phyloP scores from a whole-genome alignment of 768 basidiomycete genomes.

The Russula sp. region DNA sequence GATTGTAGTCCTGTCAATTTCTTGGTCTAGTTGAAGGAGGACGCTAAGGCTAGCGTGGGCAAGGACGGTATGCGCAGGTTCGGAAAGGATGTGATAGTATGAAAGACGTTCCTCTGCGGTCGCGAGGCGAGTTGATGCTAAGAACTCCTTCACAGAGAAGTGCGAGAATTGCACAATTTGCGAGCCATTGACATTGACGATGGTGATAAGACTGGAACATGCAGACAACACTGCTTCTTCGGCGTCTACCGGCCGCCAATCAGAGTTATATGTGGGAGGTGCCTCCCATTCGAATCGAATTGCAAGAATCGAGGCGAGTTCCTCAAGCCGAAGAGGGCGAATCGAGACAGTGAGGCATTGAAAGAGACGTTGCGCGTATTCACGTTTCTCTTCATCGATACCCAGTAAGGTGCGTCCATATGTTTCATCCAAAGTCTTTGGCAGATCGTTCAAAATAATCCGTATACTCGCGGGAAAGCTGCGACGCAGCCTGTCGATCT shows the following conservation, averaged over 20 bases:
- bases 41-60: neutral
- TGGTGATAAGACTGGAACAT: neutral
- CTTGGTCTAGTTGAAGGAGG: conserved; percentile 2
- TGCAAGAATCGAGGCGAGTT: conserved; percentile 7
- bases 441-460: neutral
- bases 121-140: conserved; percentile 1
- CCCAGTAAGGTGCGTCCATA: neutral
- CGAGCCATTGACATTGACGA: neutral
- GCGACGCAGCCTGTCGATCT: neutral
- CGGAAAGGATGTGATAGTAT: neutral
- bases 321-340: neutral
- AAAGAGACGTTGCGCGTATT: neutral
- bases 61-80: neutral
- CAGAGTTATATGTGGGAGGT: neutral
- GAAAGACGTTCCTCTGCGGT: neutral
- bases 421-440: neutral
- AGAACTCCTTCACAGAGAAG: conserved; percentile 16
- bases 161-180: conserved; percentile 8
- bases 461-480: neutral
- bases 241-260: neutral
- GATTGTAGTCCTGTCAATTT: neutral
- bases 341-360: neutral
- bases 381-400: neutral
- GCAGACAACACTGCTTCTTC: conserved; percentile 2
- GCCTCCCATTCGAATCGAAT: neutral